Evolutionary conservation across 1,284 basidiomycete genomes (phyloP).

Genomic region (Leccinum insolens): DNA sequence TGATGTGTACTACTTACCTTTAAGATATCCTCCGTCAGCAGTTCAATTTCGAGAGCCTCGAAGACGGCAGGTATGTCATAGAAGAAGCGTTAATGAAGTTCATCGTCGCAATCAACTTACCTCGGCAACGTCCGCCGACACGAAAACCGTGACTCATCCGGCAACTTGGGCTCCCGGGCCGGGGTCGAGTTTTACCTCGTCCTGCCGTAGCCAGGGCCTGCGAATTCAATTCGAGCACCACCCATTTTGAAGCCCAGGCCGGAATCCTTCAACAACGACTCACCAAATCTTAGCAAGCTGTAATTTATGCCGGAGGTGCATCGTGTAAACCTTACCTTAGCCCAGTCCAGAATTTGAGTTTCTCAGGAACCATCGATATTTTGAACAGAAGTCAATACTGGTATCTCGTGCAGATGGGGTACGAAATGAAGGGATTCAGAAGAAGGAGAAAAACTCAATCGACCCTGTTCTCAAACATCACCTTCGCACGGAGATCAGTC

Average conservation of each 20-base stretch:
- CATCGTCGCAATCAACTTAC: conserved; percentile 40
- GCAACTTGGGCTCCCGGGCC: too few relatives aligned
- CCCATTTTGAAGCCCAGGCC: not conserved
- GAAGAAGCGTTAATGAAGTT: conserved; percentile 11
- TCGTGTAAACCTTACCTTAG: not conserved
- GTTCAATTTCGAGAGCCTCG: conserved; percentile 84
- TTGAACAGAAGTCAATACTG: not conserved
- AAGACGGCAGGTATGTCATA: conserved; percentile 62
- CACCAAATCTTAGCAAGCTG: not conserved
- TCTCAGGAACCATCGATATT: not conserved
- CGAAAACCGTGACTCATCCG: conserved; percentile 48
- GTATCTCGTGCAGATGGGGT: not conserved
- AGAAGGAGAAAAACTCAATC: not conserved
- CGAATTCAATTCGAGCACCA: not conserved
- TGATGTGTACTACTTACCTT: conserved; percentile 48
- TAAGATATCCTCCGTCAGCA: conserved; percentile 83
- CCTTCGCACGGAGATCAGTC: conserved; percentile 6
- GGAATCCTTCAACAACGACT: not conserved
- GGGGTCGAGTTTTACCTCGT: too few relatives aligned
- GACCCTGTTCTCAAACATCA: conserved; percentile 23
- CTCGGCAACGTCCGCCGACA: conserved; percentile 55
- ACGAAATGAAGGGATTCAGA: not conserved
- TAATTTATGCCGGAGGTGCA: not conserved
- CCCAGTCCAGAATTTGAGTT: not conserved
- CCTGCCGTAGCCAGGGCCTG: too few relatives aligned